Evolutionary conservation across 305 asterid genomes (phyloP).

Genomic region (Solanum hybrid): DNA sequence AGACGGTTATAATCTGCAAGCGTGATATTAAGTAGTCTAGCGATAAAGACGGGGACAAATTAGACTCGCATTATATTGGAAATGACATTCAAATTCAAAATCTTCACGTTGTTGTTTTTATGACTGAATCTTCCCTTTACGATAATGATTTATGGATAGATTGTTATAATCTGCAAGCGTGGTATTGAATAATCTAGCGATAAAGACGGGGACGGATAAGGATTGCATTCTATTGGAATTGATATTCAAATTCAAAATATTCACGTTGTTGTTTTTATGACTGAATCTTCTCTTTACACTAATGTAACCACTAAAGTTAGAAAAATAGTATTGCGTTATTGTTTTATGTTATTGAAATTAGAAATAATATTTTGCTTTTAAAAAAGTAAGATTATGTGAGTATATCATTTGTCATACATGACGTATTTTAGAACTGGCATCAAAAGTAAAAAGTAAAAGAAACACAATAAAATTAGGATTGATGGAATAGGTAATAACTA

Average conservation of each 20-base stretch:
- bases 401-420: background rate
- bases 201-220: background rate
- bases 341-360: background rate
- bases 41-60: background rate
- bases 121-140: background rate
- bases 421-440: background rate
- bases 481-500: background rate
- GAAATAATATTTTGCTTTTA: background rate
- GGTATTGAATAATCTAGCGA: background rate
- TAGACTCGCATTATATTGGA: background rate
- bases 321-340: background rate
- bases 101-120: background rate
- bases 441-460: background rate
- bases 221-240: background rate
- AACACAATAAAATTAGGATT: background rate
- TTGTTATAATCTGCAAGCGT: background rate
- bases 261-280: background rate
- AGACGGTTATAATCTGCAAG: background rate
- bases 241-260: background rate
- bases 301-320: background rate
- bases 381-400: background rate
- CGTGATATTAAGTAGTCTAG: background rate
- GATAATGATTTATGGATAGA: background rate
- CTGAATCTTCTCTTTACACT: background rate
- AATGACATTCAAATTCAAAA: background rate